Evolutionary conservation across 306 rosid species (phyloP), one percentile per base, ranked within the genome.

Genomic region (Arachis stenosperma): DNA sequence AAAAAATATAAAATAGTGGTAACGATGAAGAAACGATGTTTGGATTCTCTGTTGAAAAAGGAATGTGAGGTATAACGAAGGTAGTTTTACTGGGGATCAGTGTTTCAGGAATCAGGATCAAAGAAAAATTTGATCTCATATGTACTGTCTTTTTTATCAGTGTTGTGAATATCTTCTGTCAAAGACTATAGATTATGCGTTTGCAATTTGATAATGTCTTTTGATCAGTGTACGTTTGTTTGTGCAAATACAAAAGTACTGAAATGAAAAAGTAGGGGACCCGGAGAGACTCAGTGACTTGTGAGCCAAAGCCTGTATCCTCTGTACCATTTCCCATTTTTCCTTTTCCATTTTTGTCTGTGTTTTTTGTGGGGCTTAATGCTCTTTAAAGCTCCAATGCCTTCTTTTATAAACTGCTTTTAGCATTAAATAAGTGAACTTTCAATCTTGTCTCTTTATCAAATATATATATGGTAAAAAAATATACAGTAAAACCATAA

Each of bases 81-180:
- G 69, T 76, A 60, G 75, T 76, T 59, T 76, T 60, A 59, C 69
- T 68, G 75, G 80, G 74, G 80, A 76, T 76, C 80, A 39, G 80
- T 76, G 80, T 59, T 68, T 50, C 69, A 37, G 80, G 42, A 47
- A 68, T 50, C 61, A 17, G 80, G 42, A 47, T 67, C 44, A 76
- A 76, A 76, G 67, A 67, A 75, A 56, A 29, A 59, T 1, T 11
- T 46, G 75, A 76, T 47, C 66, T 75, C 11, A 58, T 22, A 22
- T 30, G 73, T 58, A 59, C 80, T 56, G 72, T 54, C 74, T 76
- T 67, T 75, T 66, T 75, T 66, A 75, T 65, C 66, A 44, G 66
- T 29, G 73, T 44, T 44, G 67, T 66, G 73, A 66, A 75, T 66
- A 75, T 66, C 73, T 75, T 66, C 56, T 66, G 79, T 55, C 73